Conservation (phyloP, 305 asterid species). For the Solanum hybrid region DNA sequence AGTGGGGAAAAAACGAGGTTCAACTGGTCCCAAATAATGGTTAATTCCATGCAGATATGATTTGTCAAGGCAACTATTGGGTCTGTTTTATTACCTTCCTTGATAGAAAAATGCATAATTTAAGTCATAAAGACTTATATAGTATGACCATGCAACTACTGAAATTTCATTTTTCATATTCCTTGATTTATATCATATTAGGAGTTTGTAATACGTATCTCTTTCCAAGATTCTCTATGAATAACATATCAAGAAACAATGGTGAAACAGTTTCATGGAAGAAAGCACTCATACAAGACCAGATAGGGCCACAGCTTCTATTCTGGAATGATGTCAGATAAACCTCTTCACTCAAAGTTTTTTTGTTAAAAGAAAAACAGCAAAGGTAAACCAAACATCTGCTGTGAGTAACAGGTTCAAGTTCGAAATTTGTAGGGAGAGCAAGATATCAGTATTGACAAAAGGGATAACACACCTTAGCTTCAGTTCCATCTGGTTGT, state of each 20-base stretch:
- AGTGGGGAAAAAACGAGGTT: not conserved
- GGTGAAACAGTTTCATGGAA: not conserved
- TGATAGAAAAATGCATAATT: not conserved
- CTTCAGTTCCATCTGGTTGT: constrained; percentile 13
- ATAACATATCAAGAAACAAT: not conserved
- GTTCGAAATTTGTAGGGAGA: not conserved
- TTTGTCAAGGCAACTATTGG: not conserved
- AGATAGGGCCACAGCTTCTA: not conserved
- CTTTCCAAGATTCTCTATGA: not conserved
- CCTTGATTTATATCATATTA: not conserved
- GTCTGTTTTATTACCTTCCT: not conserved
- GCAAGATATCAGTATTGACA: not conserved
- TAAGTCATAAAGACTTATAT: not conserved
- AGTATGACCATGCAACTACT: not conserved
- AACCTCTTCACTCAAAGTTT: not conserved
- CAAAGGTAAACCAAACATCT: not conserved
- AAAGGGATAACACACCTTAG: constrained; percentile 1
- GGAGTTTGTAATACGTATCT: not conserved
- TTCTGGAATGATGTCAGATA: not conserved
- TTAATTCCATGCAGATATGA: not conserved
- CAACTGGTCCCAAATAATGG: not conserved
- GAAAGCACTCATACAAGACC: not conserved
- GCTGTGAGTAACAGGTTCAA: not conserved
- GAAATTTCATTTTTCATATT: not conserved
- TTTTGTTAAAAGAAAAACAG: not conserved